Percentiles rank a stretch among this genome's conserved stretches.
These are phyloP conservation scores for Simplicillium sp. DNA, from an alignment of 2,329 filamentous ascomycete species.

Conservation along the genomic window DNA sequence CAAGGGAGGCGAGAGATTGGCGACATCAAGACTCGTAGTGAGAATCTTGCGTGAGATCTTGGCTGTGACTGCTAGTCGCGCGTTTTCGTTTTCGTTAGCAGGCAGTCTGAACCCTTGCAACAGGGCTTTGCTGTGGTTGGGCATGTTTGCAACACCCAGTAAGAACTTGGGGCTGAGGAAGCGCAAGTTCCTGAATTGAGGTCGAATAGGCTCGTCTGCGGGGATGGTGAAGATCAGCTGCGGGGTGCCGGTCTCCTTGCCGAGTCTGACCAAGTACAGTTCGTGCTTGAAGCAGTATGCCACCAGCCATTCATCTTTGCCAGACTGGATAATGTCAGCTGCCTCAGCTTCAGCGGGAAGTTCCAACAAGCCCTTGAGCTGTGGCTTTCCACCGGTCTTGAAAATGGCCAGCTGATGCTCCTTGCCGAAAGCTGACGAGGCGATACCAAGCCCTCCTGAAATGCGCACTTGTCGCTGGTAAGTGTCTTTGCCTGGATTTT, in stretches of 20 bases:
- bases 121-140: constrained; percentile 46
- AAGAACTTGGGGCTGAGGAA: constrained; percentile 50
- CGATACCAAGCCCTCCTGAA: constrained; percentile 60
- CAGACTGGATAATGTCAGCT: constrained; percentile 56
- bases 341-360: constrained; percentile 53
- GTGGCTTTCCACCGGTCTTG: constrained; percentile 36
- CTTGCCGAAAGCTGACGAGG: constrained; percentile 68
- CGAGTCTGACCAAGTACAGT: constrained; percentile 57
- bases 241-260: constrained; percentile 36
- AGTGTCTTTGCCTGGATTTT: constrained; percentile 35
- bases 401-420: constrained; percentile 75
- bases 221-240: constrained; percentile 47
- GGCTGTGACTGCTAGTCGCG: constrained; percentile 40
- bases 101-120: constrained; percentile 48
- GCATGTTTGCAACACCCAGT: constrained; percentile 47
- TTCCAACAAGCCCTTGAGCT: constrained; percentile 38
- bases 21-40: constrained; percentile 69
- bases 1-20: constrained; percentile 50
- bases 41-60: constrained; percentile 59
- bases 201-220: constrained; percentile 33
- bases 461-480: constrained; percentile 53
- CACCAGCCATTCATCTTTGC: constrained; percentile 55
- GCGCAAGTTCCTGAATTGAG: constrained; percentile 47
- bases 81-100: constrained; percentile 23
- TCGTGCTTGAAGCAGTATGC: constrained; percentile 72